These are phyloP conservation scores for Acrocalymma vagum DNA, from an alignment of 2,329 filamentous ascomycete species.

Conservation along the genomic window DNA sequence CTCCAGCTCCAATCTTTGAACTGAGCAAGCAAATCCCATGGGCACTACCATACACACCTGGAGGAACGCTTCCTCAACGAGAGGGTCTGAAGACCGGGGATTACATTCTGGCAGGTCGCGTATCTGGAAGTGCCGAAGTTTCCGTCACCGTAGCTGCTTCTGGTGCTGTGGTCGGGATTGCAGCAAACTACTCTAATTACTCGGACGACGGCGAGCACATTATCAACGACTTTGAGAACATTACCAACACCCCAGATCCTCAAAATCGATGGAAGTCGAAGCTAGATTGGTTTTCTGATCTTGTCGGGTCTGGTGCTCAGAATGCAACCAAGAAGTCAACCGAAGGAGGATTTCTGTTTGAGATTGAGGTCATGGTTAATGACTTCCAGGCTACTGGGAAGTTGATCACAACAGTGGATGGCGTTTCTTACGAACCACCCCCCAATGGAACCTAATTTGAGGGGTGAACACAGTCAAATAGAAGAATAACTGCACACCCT, in stretches of 20 bases:
- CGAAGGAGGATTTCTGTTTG: constrained; percentile 47
- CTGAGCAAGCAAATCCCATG: constrained; percentile 43
- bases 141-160: constrained; percentile 8
- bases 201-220: constrained; percentile 46
- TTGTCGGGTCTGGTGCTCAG: constrained; percentile 39
- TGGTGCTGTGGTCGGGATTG: constrained; percentile 30
- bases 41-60: constrained; percentile 40
- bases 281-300: constrained; percentile 51
- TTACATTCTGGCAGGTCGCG: constrained; percentile 7
- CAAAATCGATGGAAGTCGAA: constrained; percentile 20
- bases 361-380: constrained; percentile 48
- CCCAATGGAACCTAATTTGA: constrained; percentile 40
- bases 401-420: constrained; percentile 48
- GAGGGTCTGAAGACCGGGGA: not conserved
- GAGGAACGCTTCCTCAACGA: not conserved
- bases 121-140: constrained; percentile 16
- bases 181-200: constrained; percentile 45
- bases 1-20: constrained; percentile 20
- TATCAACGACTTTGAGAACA: constrained; percentile 44
- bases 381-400: constrained; percentile 53
- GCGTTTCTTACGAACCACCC: constrained; percentile 48
- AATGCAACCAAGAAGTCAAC: constrained; percentile 50
- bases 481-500: too few species aligned
- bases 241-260: constrained; percentile 22
- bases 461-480: too few species aligned